Base-by-base conservation (phyloP, 768 basidiomycete species). In the Tylopilus vinaceipallidus region DNA sequence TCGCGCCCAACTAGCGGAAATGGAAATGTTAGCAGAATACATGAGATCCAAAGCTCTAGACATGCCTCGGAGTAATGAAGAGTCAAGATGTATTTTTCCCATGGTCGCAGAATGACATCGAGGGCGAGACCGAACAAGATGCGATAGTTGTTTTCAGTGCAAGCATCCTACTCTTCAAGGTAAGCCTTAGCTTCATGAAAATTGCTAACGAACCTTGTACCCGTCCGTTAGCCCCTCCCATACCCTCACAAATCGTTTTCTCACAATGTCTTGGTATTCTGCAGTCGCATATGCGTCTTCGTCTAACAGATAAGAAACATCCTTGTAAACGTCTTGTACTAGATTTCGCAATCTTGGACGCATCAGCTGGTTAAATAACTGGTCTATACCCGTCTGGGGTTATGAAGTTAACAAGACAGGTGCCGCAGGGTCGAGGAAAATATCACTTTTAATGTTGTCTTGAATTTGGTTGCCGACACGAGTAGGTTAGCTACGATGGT, bases 341-440 rank as follows among this genome's bases (percentile, higher is more conserved):
- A 98, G 74, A 30, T 81, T 88, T 22, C 97, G 83, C 41, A 99
- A 68, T 50, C 84, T 85, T 0, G 97, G 95, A 17, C 95, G 81
- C 59, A 95, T 78, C 10, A 98, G 75, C 63, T 98, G 95, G 59
- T 94, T 98, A 75, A 98, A 98, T 32, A 98, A 75, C 59, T 95
- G 92, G 58, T 99, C 97, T 23, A 97, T 73, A 14, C 95, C 91
- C 3, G 79, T 73, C 91, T 94, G 39, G 19, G 46, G 20, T 40
- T 14, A 13, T 36, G 4, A 56, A 7, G 22, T 41, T 17, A 4
- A 5, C 13, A 11, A 20, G 49, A 46, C 13, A 16, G 37, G 27
- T 22, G 43, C 32, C 16, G 17, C 26, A n/a, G 16, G n/a, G 2
- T 1, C n/a, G 38, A 1, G n/a, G 11, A 24, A 19, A 57, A n/a